Evolutionary conservation across 2,329 filamentous ascomycete species (phyloP).

Genomic region (Triangularia setosa): DNA sequence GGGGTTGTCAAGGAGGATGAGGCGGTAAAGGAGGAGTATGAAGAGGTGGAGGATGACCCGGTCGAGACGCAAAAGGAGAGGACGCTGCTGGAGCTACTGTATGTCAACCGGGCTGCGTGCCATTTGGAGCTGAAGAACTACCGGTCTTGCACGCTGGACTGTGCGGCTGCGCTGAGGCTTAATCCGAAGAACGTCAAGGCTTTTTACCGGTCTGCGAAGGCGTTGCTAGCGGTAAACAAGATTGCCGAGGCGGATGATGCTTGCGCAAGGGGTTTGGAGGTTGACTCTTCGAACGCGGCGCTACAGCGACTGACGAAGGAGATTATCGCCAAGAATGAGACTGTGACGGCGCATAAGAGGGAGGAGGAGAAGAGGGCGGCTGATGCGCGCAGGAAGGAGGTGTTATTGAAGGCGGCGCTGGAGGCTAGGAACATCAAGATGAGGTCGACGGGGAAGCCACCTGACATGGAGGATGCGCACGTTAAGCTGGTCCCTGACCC

Average conservation of each 20-base stretch:
- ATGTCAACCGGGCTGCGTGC: constrained; percentile 85
- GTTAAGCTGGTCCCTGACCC: constrained; percentile 69
- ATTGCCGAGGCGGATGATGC: constrained; percentile 77
- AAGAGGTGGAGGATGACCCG: constrained; percentile 34
- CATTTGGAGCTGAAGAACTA: constrained; percentile 88
- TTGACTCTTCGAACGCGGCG: constrained; percentile 68
- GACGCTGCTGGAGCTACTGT: constrained; percentile 67
- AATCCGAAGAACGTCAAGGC: constrained; percentile 85
- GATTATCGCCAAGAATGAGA: constrained; percentile 56
- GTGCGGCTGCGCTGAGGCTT: constrained; percentile 71
- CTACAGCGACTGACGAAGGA: constrained; percentile 60
- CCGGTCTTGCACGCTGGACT: constrained; percentile 80
- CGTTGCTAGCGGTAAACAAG: constrained; percentile 74
- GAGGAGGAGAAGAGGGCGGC: constrained; percentile 54
- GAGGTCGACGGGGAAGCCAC: constrained; percentile 64
- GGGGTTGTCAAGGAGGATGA: neutral
- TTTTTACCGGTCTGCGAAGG: constrained; percentile 77
- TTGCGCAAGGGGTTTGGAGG: constrained; percentile 64
- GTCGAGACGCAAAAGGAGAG: constrained; percentile 59
- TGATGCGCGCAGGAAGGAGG: constrained; percentile 51
- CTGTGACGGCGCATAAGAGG: constrained; percentile 51
- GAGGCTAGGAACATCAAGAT: constrained; percentile 66
- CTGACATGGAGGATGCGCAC: constrained; percentile 81
- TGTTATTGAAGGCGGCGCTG: constrained; percentile 63
- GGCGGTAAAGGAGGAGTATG: constrained; percentile 4